Percentiles rank a stretch among this genome's conserved stretches.
Evolutionary conservation across 331 rosid genomes (phyloP).

Genomic region (Malus hybrid): DNA sequence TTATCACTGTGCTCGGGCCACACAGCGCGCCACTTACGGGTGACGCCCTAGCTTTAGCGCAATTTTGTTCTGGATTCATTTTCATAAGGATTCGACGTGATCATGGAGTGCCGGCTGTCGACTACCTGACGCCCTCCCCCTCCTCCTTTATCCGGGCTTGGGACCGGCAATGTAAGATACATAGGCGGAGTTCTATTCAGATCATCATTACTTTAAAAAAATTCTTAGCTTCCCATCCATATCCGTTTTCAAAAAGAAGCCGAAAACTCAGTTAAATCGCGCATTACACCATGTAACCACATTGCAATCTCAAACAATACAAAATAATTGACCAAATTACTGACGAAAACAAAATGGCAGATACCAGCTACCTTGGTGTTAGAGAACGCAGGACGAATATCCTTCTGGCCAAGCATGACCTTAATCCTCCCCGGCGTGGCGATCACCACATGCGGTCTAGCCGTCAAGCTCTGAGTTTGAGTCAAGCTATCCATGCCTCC

Average conservation of each 20-base stretch:
- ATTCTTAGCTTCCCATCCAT: not conserved
- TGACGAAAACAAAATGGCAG: not conserved
- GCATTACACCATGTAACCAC: not conserved
- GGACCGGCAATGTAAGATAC: too few species aligned
- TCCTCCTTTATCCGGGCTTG: too few species aligned
- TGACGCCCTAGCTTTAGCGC: too few species aligned
- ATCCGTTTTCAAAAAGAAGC: not conserved
- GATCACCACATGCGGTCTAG: constrained; percentile 74
- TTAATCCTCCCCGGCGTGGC: constrained; percentile 86
- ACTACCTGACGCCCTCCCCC: too few species aligned
- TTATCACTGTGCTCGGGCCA: too few species aligned
- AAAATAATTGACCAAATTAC: not conserved
- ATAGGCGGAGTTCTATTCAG: too few species aligned
- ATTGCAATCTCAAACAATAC: not conserved
- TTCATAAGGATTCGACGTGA: too few species aligned
- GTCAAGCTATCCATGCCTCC: constrained; percentile 78
- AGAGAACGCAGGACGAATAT: constrained; percentile 52
- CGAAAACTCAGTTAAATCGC: not conserved
- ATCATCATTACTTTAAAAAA: not conserved
- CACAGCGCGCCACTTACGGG: too few species aligned
- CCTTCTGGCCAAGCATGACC: constrained; percentile 52
- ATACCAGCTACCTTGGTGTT: constrained; percentile 51
- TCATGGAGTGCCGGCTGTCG: too few species aligned
- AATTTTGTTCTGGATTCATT: too few species aligned
- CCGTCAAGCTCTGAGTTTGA: constrained; percentile 51